A percentile compares a stretch with the other conserved stretches of the same genome.
Conservation (phyloP, 176 grass and related monocot species). For the Cenchrus americanus region DNA sequence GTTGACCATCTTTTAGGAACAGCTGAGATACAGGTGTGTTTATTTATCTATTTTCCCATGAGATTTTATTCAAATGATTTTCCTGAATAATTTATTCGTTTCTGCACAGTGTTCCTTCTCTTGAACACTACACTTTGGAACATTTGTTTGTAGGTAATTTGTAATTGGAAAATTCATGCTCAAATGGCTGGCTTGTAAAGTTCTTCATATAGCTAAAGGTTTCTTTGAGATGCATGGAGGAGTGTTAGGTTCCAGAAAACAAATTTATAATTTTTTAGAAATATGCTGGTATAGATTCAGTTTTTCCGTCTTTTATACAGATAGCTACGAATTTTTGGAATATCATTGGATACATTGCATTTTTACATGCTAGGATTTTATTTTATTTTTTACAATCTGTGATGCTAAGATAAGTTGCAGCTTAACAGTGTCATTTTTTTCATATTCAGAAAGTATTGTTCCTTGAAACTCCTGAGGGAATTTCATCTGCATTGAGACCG, state of each 20-base stretch:
- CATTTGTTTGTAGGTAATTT: too few relatives aligned
- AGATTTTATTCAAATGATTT: conserved; percentile 21
- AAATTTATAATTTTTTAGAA: neutral
- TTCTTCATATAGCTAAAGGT: neutral
- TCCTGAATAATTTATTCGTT: conserved; percentile 13
- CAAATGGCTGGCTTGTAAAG: neutral
- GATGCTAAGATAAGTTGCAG: conserved; percentile 12
- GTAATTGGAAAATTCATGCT: neutral
- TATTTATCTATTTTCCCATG: conserved; percentile 20
- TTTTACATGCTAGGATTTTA: neutral
- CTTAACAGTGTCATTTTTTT: conserved; percentile 33
- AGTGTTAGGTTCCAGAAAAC: neutral
- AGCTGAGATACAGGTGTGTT: conserved; percentile 75
- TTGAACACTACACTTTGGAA: conserved; percentile 19
- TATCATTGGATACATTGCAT: conserved; percentile 4
- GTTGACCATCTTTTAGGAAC: conserved; percentile 73
- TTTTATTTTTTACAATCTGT: conserved; percentile 24
- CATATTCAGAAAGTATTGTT: conserved; percentile 85
- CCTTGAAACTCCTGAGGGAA: conserved; percentile 71
- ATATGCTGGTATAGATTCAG: conserved; percentile 5
- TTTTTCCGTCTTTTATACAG: conserved; percentile 12
- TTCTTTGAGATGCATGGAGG: neutral
- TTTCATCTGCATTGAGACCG: conserved; percentile 74
- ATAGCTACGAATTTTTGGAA: conserved; percentile 15
- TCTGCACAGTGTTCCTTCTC: neutral